Conservation (phyloP, 2,329 filamentous ascomycete genomes). For the Chaetomium olivaceum region DNA sequence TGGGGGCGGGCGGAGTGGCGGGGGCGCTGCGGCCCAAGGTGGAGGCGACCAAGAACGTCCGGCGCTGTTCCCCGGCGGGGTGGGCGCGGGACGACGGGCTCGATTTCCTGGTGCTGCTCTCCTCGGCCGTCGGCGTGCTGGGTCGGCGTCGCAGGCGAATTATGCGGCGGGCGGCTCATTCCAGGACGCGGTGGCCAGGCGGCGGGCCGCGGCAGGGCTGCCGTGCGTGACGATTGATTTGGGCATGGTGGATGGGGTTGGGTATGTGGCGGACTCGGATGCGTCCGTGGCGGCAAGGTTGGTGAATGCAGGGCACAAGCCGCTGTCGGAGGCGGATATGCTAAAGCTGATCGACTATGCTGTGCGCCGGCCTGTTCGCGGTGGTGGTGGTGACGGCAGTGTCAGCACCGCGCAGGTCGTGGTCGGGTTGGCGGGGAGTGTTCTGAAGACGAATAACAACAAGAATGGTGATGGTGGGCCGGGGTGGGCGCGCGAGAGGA, state of each 20-base stretch:
- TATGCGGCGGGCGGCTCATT: conserved; percentile 21
- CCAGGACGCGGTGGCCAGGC: conserved; percentile 18
- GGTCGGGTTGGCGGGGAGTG: neutral
- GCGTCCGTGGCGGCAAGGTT: neutral
- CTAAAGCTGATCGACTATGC: neutral
- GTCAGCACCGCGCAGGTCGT: neutral
- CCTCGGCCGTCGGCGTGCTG: conserved; percentile 6
- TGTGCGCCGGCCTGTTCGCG: neutral
- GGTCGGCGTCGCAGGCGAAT: neutral
- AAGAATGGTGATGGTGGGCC: neutral
- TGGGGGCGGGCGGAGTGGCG: conserved; percentile 36
- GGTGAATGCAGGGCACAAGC: neutral
- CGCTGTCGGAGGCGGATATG: neutral
- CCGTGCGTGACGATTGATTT: conserved; percentile 39
- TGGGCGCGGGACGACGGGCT: neutral
- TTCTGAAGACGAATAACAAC: neutral
- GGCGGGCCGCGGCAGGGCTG: conserved; percentile 14
- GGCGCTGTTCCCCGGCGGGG: neutral
- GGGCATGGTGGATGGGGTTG: conserved; percentile 33
- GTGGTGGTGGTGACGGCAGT: too few species aligned
- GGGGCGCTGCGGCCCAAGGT: conserved; percentile 45
- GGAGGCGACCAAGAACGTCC: conserved; percentile 36
- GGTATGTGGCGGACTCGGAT: conserved; percentile 25
- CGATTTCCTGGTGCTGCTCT: conserved; percentile 19
- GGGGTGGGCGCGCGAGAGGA: neutral